phyloP scores from a whole-genome alignment of 495 filamentous ascomycete species.

The Thozetella sp. region DNA sequence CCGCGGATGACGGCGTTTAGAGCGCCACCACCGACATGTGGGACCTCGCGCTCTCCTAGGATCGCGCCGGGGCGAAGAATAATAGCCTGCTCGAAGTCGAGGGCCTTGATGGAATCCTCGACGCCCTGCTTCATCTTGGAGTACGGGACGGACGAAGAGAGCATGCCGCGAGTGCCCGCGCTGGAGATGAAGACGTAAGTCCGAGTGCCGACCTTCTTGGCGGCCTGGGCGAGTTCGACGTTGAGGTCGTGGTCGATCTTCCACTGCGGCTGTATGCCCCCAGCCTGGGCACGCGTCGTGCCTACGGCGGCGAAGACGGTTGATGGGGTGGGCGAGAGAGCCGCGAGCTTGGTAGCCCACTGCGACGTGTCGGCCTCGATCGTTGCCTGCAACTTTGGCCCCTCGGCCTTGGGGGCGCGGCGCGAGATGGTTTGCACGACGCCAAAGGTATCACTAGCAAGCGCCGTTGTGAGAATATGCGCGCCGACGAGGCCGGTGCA shows the following conservation, averaged over 20 bases:
- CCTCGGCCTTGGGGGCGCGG: slow-evolving; percentile 42
- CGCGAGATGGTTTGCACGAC: slow-evolving; percentile 61
- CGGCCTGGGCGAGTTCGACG: slow-evolving; percentile 66
- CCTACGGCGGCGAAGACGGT: slow-evolving; percentile 68
- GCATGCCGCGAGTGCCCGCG: slow-evolving; percentile 41
- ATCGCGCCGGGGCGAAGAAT: slow-evolving; percentile 78
- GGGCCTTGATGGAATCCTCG: slow-evolving; percentile 70
- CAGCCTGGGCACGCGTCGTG: slow-evolving; percentile 66
- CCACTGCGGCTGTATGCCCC: slow-evolving; percentile 71
- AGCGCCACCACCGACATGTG: slow-evolving; percentile 49
- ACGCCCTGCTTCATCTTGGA: slow-evolving; percentile 78
- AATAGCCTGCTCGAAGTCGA: slow-evolving; percentile 74
- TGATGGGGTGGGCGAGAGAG: slow-evolving; percentile 55
- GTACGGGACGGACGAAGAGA: slow-evolving; percentile 48
- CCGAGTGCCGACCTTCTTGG: slow-evolving; percentile 62
- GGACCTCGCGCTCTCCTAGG: slow-evolving; percentile 65
- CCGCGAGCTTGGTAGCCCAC: slow-evolving; percentile 58
- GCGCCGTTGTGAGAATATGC: slow-evolving; percentile 57
- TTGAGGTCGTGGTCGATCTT: slow-evolving; percentile 79
- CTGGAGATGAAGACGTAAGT: slow-evolving; percentile 72
- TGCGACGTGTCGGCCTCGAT: slow-evolving; percentile 46
- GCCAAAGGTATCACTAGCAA: slow-evolving; percentile 40
- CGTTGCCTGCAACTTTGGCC: slow-evolving; percentile 51
- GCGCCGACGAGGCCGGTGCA: slow-evolving; percentile 59
- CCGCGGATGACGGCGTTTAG: slow-evolving; percentile 49